Percentiles rank a stretch among this genome's conserved stretches.
Conservation (phyloP, 75 land plant species). For the Picea glauca region DNA sequence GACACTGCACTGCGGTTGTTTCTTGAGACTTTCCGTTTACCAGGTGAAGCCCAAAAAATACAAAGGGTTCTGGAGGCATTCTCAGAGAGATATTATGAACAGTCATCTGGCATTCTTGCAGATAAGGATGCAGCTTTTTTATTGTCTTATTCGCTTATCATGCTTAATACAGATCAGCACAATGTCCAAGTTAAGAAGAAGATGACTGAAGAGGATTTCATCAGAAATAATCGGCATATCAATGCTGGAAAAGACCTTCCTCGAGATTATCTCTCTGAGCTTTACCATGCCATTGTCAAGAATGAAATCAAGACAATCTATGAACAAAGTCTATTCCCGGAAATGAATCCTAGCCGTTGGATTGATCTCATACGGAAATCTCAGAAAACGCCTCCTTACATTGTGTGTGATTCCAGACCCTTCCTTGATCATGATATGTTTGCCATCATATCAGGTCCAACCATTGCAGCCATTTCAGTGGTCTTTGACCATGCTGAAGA, state of each 20-base stretch:
- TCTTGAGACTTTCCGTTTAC: conserved; percentile 89
- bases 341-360: conserved; percentile 97
- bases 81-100: conserved; percentile 93
- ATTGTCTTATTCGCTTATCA: conserved; percentile 86
- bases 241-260: conserved; percentile 94
- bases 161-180: conserved; percentile 99
- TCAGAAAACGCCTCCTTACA: conserved; percentile 61
- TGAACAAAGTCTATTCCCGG: conserved; percentile 65
- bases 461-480: conserved; percentile 97
- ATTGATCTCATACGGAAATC: conserved; percentile 84
- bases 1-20: conserved; percentile 89
- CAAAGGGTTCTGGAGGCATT: conserved; percentile 98
- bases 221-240: conserved; percentile 77
- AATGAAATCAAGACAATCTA: conserved; percentile 86
- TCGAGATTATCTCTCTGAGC: conserved; percentile 72
- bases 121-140: conserved; percentile 93
- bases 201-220: conserved; percentile 98
- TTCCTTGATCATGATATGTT: conserved; percentile 95
- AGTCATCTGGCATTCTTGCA: conserved; percentile 69
- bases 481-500: conserved; percentile 93
- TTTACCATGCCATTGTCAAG: conserved; percentile 83
- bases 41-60: conserved; percentile 98
- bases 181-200: conserved; percentile 94
- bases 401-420: conserved; percentile 62
- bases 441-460: conserved; percentile 95